Base-by-base conservation (phyloP, 352 stramenopile genomes). In the Pythium insidiosum region DNA sequence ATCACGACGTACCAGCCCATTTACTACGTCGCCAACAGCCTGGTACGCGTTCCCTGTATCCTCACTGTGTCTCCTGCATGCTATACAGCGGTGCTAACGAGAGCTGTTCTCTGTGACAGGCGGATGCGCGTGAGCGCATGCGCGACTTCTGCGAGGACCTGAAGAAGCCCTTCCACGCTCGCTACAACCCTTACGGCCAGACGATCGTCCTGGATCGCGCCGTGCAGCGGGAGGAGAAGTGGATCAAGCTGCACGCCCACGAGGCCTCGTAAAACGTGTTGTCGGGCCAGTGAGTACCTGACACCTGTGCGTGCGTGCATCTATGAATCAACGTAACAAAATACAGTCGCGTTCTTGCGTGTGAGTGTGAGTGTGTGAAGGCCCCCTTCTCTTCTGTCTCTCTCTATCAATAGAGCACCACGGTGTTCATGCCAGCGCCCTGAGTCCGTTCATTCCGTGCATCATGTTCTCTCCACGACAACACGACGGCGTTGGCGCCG, bases 1-100 rank as follows among this genome's bases (percentile, higher is more conserved):
- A 98, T 99, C 57, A 99, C 95, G 6, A 97, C 84, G 2, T 99
- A 98, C 67, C 95, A 98, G 65, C 94, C 95, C 12, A 66, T 96
- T 13, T 99, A 98, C 68, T 99, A 98, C 61, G 75, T 97, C 16
- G 89, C 95, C n/a, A 88, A 97, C 25, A 97, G 76, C 43, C 72
- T 98, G 50, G 74, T 86, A 53, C 41, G 73, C 47, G 50, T 12
- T 10, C 20, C 22, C 12, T 16, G 21, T 3, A 33, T 36, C 28
- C 25, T 6, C 11, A 21, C 2, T 50, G n/a, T n/a, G n/a, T n/a
- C n/a, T n/a, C n/a, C n/a, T n/a, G n/a, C n/a, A n/a, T n/a, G n/a
- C n/a, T n/a, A n/a, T n/a, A n/a, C n/a, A n/a, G n/a, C n/a, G n/a
- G n/a, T 35, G 12, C 18, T 31, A 29, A 24, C 11, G n/a, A 15